Evolutionary conservation across 148 eudicot genomes (phyloP).

Genomic region (Pharnaceum exiguum): DNA sequence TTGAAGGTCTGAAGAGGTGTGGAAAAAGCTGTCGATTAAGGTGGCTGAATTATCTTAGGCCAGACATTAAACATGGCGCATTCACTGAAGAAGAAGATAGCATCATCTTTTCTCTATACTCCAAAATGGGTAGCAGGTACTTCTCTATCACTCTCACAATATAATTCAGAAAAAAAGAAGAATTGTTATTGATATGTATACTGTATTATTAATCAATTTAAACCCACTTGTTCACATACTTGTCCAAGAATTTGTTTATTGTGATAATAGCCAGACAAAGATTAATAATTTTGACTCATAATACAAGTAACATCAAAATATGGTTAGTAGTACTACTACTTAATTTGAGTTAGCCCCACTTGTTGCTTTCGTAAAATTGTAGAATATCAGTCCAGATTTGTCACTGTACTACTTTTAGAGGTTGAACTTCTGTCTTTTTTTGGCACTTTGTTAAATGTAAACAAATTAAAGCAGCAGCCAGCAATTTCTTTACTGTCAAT

Average conservation of each 20-base stretch:
- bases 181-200: too few species aligned
- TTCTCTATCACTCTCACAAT: constrained; percentile 7
- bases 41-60: constrained; percentile 77
- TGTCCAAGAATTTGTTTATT: neutral
- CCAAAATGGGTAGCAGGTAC: constrained; percentile 63
- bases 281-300: constrained; percentile 1
- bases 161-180: too few species aligned
- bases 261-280: neutral
- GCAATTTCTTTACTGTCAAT: too few species aligned
- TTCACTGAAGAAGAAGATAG: constrained; percentile 60
- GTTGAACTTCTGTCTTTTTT: neutral
- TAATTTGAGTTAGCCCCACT: neutral
- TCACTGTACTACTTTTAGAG: neutral
- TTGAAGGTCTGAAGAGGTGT: constrained; percentile 53
- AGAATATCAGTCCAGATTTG: neutral
- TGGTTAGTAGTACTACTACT: too few species aligned
- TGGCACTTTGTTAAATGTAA: neutral
- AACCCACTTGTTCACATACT: neutral
- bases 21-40: constrained; percentile 74
- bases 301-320: neutral
- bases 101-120: constrained; percentile 46
- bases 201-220: too few species aligned
- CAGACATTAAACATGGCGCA: constrained; percentile 62
- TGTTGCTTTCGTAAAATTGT: constrained; percentile 1
- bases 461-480: too few species aligned